These are phyloP conservation scores for Phascolomyces articulosus DNA, from an alignment of 371 early-diverging fungal species.

Conservation along the genomic window DNA sequence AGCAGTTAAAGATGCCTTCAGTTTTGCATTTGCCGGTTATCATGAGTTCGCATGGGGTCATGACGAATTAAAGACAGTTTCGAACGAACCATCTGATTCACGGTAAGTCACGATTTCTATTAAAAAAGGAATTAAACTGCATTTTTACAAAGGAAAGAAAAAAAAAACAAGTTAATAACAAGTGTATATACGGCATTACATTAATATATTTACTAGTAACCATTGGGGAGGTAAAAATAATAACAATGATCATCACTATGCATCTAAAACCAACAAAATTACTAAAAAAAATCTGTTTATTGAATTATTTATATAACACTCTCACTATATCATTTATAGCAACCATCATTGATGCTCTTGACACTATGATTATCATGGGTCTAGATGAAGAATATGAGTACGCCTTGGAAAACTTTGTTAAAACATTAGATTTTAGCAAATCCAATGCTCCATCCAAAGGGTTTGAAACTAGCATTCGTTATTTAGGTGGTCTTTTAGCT, in stretches of 20 bases:
- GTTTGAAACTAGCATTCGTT: slow-evolving; percentile 71
- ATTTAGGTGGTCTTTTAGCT: slow-evolving; percentile 63
- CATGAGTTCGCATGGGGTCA: slow-evolving; percentile 56
- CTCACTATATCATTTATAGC: too few species aligned
- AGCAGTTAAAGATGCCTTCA: slow-evolving; percentile 53
- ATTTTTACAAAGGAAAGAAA: neutral
- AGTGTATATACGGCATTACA: neutral
- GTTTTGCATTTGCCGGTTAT: slow-evolving; percentile 82
- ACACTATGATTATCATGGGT: slow-evolving; percentile 83
- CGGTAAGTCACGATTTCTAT: slow-evolving; percentile 54
- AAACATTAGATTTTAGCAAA: slow-evolving; percentile 22
- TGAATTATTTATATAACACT: too few species aligned
- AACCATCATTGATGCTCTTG: slow-evolving; percentile 84
- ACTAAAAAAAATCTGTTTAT: too few species aligned
- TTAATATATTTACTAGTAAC: slow-evolving; percentile 24
- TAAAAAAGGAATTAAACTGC: too few species aligned
- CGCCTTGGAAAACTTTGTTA: slow-evolving; percentile 53
- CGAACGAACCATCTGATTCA: slow-evolving; percentile 53
- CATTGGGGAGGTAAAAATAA: slow-evolving; percentile 48
- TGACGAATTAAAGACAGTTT: slow-evolving; percentile 58
- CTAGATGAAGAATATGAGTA: slow-evolving; percentile 68
- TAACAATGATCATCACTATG: too few species aligned
- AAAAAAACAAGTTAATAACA: neutral
- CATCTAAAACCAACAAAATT: too few species aligned
- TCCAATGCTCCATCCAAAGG: slow-evolving; percentile 34